Evolutionary conservation across 2,329 filamentous ascomycete species (phyloP).

Genomic region (Lojkania enalia): DNA sequence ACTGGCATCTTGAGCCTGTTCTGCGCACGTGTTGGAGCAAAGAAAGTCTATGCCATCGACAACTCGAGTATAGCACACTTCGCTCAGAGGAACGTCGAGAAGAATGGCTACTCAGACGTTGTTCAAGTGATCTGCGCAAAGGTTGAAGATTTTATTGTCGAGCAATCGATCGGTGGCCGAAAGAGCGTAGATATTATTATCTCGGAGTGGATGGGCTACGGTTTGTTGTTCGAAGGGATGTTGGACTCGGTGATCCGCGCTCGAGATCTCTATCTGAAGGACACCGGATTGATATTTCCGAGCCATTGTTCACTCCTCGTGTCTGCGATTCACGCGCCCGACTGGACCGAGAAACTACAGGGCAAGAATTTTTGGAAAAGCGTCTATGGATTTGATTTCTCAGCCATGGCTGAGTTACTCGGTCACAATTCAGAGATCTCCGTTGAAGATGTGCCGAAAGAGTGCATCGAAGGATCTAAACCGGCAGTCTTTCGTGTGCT

Average conservation of each 20-base stretch:
- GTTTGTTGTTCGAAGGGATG: slow-evolving; percentile 92
- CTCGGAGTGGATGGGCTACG: slow-evolving; percentile 98
- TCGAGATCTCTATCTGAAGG: slow-evolving; percentile 80
- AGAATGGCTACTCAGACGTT: slow-evolving; percentile 72
- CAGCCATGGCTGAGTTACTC: slow-evolving; percentile 78
- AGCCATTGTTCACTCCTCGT: slow-evolving; percentile 82
- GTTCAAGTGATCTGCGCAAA: slow-evolving; percentile 84
- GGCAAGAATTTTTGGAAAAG: slow-evolving; percentile 76
- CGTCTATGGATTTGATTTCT: slow-evolving; percentile 95
- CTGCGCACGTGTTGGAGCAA: slow-evolving; percentile 85
- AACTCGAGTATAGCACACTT: slow-evolving; percentile 89
- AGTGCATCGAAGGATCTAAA: slow-evolving; percentile 51
- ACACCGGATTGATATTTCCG: slow-evolving; percentile 81
- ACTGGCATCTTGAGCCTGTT: slow-evolving; percentile 91
- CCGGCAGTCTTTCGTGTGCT: slow-evolving; percentile 72
- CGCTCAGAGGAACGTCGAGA: slow-evolving; percentile 80
- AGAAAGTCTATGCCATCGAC: slow-evolving; percentile 86
- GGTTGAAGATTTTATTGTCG: slow-evolving; percentile 79
- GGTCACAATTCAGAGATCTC: slow-evolving; percentile 62
- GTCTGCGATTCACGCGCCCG: slow-evolving; percentile 76
- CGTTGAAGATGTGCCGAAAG: slow-evolving; percentile 35
- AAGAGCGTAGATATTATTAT: slow-evolving; percentile 87
- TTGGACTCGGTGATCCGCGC: slow-evolving; percentile 89
- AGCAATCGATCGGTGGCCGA: slow-evolving; percentile 52
- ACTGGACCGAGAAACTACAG: slow-evolving; percentile 76